Conservation (phyloP, 495 filamentous ascomycete genomes). For the Schizothecium vesticola region DNA sequence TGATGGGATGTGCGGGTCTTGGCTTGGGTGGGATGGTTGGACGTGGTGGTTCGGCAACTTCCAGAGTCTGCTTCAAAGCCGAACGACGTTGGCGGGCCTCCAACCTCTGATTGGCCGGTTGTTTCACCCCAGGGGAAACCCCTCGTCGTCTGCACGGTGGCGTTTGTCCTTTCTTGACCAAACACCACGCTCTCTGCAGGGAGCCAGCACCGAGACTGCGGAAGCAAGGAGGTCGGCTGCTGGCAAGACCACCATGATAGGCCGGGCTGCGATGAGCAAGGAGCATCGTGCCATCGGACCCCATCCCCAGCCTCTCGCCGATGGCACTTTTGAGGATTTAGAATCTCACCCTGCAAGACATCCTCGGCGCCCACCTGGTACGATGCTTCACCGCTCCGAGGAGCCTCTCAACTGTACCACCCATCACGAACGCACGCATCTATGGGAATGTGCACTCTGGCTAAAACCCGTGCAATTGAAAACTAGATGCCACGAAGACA, state of each 20-base stretch:
- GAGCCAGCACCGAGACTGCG: not conserved
- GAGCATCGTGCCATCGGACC: not conserved
- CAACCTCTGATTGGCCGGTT: constrained; percentile 2
- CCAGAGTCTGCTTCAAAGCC: not conserved
- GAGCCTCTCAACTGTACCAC: not conserved
- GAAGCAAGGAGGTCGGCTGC: not conserved
- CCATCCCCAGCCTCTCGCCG: not conserved
- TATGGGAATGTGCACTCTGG: no score
- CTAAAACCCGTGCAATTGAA: not conserved
- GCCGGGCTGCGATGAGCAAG: not conserved
- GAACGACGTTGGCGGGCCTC: not conserved
- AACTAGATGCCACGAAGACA: not conserved
- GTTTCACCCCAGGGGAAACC: not conserved
- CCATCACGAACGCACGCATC: no score
- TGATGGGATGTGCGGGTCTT: not conserved
- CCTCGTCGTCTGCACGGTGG: constrained; percentile 2
- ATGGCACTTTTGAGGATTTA: not conserved
- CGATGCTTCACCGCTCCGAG: not conserved
- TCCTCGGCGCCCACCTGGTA: not conserved
- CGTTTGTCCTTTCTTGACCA: constrained; percentile 7
- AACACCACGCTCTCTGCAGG: not conserved
- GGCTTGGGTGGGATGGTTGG: constrained; percentile 3
- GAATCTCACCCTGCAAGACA: not conserved
- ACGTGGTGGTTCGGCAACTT: not conserved
- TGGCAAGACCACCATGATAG: not conserved